A percentile compares a stretch with the other conserved stretches of the same genome.
Evolutionary conservation across 2,329 filamentous ascomycete genomes (phyloP).

Genomic region (Aspergillus amoenus): DNA sequence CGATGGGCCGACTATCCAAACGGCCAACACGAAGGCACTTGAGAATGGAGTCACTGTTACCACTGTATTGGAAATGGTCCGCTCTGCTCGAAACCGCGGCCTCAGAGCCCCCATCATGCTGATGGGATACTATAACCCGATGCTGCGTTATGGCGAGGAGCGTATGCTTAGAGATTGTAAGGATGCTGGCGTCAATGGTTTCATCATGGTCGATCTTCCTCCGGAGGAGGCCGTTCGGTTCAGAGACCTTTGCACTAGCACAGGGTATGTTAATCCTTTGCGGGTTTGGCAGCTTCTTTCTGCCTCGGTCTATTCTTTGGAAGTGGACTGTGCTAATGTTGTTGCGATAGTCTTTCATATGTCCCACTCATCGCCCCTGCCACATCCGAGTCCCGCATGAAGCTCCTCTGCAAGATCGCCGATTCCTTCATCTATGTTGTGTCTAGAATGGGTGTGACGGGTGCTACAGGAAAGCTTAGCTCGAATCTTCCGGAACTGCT

Average conservation of each 20-base stretch:
- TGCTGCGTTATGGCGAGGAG: constrained; percentile 93
- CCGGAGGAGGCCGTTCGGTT: constrained; percentile 90
- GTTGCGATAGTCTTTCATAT: constrained; percentile 70
- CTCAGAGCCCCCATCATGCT: constrained; percentile 80
- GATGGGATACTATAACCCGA: constrained; percentile 99
- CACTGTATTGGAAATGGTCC: constrained; percentile 78
- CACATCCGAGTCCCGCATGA: constrained; percentile 91
- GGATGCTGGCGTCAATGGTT: constrained; percentile 84
- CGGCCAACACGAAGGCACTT: constrained; percentile 86
- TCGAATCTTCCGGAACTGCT: constrained; percentile 78
- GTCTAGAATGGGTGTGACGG: constrained; percentile 94
- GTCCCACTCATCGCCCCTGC: constrained; percentile 94
- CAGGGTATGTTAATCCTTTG: constrained; percentile 25
- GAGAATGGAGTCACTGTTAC: constrained; percentile 83
- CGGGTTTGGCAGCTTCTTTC: neutral
- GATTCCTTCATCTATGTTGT: constrained; percentile 99
- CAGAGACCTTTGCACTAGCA: constrained; percentile 34
- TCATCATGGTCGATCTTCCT: constrained; percentile 95
- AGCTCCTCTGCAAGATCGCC: constrained; percentile 90
- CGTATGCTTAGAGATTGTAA: constrained; percentile 80
- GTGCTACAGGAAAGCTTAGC: constrained; percentile 80
- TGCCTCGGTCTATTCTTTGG: neutral
- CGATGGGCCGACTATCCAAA: constrained; percentile 96
- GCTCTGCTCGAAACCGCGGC: constrained; percentile 73
- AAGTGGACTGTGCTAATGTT: neutral